Percentiles rank a stretch among this genome's conserved stretches.
Evolutionary conservation across 768 basidiomycete species (phyloP).

Genomic region (Trichaptum fuscoviolaceum): DNA sequence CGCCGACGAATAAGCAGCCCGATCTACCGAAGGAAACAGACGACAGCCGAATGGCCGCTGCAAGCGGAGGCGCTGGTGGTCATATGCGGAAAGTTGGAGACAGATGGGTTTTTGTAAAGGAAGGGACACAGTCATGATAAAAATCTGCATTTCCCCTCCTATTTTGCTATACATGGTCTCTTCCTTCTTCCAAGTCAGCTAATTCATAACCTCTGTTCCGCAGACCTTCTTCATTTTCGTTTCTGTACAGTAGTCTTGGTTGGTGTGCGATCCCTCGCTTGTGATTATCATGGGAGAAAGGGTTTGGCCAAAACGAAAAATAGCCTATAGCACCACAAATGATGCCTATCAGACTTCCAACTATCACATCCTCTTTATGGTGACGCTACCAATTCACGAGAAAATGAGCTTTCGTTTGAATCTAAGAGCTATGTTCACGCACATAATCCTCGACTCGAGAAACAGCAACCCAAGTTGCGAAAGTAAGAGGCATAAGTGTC

Average conservation of each 20-base stretch:
- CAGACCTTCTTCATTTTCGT: constrained; percentile 19
- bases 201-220: constrained; percentile 42
- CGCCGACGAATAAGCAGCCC: constrained; percentile 3
- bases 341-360: constrained; percentile 54
- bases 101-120: constrained; percentile 66
- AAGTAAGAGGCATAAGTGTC: constrained; percentile 48
- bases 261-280: constrained; percentile 22
- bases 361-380: constrained; percentile 65
- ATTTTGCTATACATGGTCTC: constrained; percentile 31
- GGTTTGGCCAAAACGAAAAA: constrained; percentile 61
- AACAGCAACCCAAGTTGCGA: constrained; percentile 57
- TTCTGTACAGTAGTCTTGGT: constrained; percentile 40
- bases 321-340: constrained; percentile 45
- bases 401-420: constrained; percentile 6
- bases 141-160: constrained; percentile 21
- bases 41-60: constrained; percentile 13
- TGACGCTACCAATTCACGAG: constrained; percentile 40
- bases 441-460: constrained; percentile 64
- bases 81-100: constrained; percentile 69
- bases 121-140: constrained; percentile 17
- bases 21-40: constrained; percentile 7
- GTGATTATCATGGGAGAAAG: constrained; percentile 42
- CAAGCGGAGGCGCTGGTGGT: constrained; percentile 32
- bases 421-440: constrained; percentile 21
- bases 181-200: constrained; percentile 35